Evolutionary conservation across 345 rosid genomes (phyloP), one percentile per base, ranked within the genome.

Genomic region (Hibiscus mutabilis): DNA sequence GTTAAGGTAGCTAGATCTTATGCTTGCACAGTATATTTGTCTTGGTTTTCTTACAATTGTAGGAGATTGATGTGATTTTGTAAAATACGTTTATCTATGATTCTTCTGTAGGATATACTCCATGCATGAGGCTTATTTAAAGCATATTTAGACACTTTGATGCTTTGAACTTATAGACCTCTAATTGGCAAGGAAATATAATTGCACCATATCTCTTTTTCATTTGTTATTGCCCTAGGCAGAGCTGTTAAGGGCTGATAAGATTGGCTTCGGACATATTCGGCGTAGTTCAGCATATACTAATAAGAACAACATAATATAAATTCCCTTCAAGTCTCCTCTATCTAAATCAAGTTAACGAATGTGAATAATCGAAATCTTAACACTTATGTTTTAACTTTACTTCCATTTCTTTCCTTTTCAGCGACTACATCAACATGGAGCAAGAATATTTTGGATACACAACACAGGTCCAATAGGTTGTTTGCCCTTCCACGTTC

Each of bases 391-490:
- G 16, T 5, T 18, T 55, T 49, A 25, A 51, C 18, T 55, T 49
- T 8, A 51, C 18, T 29, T 10, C 21, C 12, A 19, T 13, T 2
- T 6, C 15, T 60, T 29, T 61, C 31, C 11, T 13, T 60, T 24
- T 11, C 35, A 76, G 79, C 16, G 57, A 59, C 49, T 76, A 51
- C 58, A 66, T 53, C 62, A 46, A 9, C 53, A 42, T 61, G 83
- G 83, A 71, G 86, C 78, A 52, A 80, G 75, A 27, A 61, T 58
- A 56, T 82, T 80, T 31, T 82, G 83, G 86, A 78, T 82, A 57
- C 86, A 82, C 70, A 82, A 77, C 8, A 80, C 86, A 16, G 78
- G 86, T 18, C 83, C 83, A 11, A 76, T 80, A 24, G 84, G 86
- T 6, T 83, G 86, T 52, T 72, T 81, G 62, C 79, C 79, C 7